A percentile compares a stretch with the other conserved stretches of the same genome.
These are phyloP conservation scores for rapeseed (Brassica napus) DNA, from an alignment of 345 rosid genomes.

Conservation along the genomic window DNA sequence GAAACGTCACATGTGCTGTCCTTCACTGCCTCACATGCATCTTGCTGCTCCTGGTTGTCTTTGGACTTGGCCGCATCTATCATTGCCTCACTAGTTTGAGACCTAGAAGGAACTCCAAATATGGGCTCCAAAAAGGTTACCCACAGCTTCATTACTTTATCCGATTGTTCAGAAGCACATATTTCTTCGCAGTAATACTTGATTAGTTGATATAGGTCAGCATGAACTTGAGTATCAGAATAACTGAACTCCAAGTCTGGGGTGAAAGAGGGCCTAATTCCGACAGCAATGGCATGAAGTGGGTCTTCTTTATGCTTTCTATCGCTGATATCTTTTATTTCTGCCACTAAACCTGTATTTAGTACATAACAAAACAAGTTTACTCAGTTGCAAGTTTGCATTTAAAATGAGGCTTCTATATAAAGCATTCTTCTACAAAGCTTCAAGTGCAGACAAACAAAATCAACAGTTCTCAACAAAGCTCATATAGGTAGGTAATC, in stretches of 20 bases:
- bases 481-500: constrained; percentile 16
- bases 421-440: neutral
- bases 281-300: constrained; percentile 80
- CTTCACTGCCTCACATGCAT: constrained; percentile 54
- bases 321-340: constrained; percentile 93
- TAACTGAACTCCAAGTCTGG: constrained; percentile 79
- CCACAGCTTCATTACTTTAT: constrained; percentile 91
- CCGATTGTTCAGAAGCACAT: constrained; percentile 83
- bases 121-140: constrained; percentile 88
- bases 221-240: constrained; percentile 74
- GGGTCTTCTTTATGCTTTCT: constrained; percentile 79
- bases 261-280: constrained; percentile 57
- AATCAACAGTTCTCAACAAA: neutral
- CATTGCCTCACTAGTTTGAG: constrained; percentile 72
- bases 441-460: constrained; percentile 14
- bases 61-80: constrained; percentile 61
- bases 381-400: neutral
- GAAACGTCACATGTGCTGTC: constrained; percentile 51
- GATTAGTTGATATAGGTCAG: constrained; percentile 87
- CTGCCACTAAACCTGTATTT: constrained; percentile 76
- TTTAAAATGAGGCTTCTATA: neutral
- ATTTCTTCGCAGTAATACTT: constrained; percentile 92
- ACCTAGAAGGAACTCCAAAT: constrained; percentile 73
- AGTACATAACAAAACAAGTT: constrained; percentile 13
- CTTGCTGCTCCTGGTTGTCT: constrained; percentile 45